phyloP scores from a whole-genome alignment of 768 basidiomycete species.

The Trametes meyenii region DNA sequence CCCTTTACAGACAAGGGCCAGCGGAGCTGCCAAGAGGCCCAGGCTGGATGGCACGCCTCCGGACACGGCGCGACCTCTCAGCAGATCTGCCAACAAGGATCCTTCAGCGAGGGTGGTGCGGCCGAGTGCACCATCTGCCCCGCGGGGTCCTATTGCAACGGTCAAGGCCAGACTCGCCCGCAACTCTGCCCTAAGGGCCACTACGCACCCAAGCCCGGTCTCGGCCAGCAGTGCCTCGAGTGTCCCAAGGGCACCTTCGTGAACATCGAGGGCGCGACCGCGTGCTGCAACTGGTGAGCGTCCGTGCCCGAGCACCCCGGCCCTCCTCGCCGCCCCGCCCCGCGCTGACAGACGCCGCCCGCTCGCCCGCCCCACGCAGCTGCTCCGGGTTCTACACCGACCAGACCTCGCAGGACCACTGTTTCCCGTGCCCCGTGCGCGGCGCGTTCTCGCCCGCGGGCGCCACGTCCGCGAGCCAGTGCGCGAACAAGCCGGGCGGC shows the following conservation, averaged over 20 bases:
- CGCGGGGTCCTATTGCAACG: slow-evolving; percentile 26
- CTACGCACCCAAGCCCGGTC: slow-evolving; percentile 17
- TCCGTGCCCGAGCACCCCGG: not conserved
- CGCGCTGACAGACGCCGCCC: not conserved
- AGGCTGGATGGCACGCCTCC: slow-evolving; percentile 25
- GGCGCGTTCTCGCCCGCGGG: slow-evolving; percentile 25
- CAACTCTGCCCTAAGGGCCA: slow-evolving; percentile 19
- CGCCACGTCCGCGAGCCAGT: slow-evolving; percentile 14
- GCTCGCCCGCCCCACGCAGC: slow-evolving; percentile 1
- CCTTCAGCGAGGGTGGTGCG: slow-evolving; percentile 22
- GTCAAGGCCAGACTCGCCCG: slow-evolving; percentile 16
- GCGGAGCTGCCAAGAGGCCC: slow-evolving; percentile 19
- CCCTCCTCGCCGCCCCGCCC: not conserved
- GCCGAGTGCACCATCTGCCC: slow-evolving; percentile 26
- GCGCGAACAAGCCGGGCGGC: slow-evolving; percentile 15
- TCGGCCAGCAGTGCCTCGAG: slow-evolving; percentile 17
- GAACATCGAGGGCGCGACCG: slow-evolving; percentile 18
- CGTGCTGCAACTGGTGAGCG: slow-evolving; percentile 27
- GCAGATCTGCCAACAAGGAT: slow-evolving; percentile 22
- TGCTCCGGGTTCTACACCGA: slow-evolving; percentile 28
- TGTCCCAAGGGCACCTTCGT: slow-evolving; percentile 26
- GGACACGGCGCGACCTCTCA: slow-evolving; percentile 20
- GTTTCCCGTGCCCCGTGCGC: slow-evolving; percentile 22
- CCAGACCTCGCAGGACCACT: slow-evolving; percentile 24
- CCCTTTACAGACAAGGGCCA: slow-evolving; percentile 15